These are phyloP conservation scores for Dictyophora rubrovolvata DNA, from an alignment of 768 basidiomycete genomes.

Conservation along the genomic window DNA sequence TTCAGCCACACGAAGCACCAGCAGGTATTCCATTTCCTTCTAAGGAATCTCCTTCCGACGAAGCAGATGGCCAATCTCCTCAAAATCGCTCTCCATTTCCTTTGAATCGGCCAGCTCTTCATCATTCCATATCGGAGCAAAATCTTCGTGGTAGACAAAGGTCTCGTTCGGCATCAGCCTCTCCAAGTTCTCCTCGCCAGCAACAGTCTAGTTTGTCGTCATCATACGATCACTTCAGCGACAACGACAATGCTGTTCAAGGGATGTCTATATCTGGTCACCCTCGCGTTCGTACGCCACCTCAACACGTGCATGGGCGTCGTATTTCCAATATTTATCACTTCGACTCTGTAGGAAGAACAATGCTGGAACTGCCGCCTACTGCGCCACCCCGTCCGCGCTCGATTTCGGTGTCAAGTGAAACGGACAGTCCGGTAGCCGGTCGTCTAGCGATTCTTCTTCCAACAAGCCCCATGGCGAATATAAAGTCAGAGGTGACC, in stretches of 20 bases:
- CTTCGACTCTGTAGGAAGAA: background rate
- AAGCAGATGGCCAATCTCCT: background rate
- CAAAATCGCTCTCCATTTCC: background rate
- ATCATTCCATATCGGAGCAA: slow-evolving; percentile 3
- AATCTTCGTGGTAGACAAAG: background rate
- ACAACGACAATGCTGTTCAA: too few relatives aligned
- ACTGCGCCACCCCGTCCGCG: background rate
- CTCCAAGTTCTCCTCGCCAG: background rate
- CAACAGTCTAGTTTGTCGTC: background rate
- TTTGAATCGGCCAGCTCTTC: background rate
- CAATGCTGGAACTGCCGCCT: background rate
- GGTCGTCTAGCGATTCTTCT: background rate
- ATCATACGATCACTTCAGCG: background rate
- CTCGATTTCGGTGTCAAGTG: slow-evolving; percentile 1
- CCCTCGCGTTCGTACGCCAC: background rate
- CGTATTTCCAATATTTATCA: slow-evolving; percentile 9
- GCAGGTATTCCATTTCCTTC: background rate
- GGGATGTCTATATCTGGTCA: background rate
- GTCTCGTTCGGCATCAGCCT: slow-evolving; percentile 1
- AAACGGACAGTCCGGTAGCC: background rate
- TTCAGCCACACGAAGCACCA: background rate
- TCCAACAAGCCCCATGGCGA: background rate
- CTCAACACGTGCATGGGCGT: slow-evolving; percentile 4
- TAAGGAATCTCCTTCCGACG: background rate
- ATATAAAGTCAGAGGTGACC: background rate